Evolutionary conservation across 1,284 basidiomycete genomes (phyloP).

Genomic region (Ganoderma boninense): DNA sequence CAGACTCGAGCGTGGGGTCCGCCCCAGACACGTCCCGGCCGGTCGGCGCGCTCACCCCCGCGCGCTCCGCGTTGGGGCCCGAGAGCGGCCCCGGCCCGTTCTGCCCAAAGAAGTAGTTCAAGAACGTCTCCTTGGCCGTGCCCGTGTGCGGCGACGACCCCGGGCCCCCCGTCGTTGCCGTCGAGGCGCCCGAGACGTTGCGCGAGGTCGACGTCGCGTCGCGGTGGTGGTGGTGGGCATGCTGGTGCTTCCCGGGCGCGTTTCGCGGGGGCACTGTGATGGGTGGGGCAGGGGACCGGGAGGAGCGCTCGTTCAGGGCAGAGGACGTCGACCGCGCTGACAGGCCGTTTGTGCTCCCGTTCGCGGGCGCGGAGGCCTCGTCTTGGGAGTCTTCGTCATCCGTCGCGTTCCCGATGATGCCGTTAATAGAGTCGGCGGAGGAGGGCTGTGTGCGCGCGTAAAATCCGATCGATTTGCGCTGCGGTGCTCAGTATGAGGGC

Average conservation of each 20-base stretch:
- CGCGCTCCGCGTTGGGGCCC: conserved; percentile 55
- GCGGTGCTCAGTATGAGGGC: conserved; percentile 22
- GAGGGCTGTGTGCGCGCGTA: conserved; percentile 28
- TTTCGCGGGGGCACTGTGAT: conserved; percentile 19
- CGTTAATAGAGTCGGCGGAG: conserved; percentile 50
- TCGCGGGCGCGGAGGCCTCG: conserved; percentile 50
- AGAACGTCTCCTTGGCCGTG: conserved; percentile 86
- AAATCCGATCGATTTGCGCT: conserved; percentile 29
- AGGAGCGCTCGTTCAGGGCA: conserved; percentile 75
- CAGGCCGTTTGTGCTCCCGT: conserved; percentile 46
- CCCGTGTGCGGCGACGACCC: conserved; percentile 30
- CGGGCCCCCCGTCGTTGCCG: conserved; percentile 23
- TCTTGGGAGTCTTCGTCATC: conserved; percentile 68
- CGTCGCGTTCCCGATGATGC: conserved; percentile 51
- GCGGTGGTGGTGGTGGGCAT: conserved; percentile 45
- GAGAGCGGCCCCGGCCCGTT: conserved; percentile 73
- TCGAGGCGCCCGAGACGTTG: conserved; percentile 43
- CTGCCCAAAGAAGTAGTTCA: conserved; percentile 96
- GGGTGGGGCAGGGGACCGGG: conserved; percentile 42
- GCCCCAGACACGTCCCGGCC: conserved; percentile 68
- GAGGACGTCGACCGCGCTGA: conserved; percentile 41
- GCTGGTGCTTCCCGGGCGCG: conserved; percentile 23
- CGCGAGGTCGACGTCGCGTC: conserved; percentile 37
- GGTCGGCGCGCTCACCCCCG: conserved; percentile 28
- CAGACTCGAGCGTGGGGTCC: conserved; percentile 58